A percentile compares a stretch with the other conserved stretches of the same genome.
Conservation (phyloP, 495 filamentous ascomycete genomes). For the Copromyces sp. region DNA sequence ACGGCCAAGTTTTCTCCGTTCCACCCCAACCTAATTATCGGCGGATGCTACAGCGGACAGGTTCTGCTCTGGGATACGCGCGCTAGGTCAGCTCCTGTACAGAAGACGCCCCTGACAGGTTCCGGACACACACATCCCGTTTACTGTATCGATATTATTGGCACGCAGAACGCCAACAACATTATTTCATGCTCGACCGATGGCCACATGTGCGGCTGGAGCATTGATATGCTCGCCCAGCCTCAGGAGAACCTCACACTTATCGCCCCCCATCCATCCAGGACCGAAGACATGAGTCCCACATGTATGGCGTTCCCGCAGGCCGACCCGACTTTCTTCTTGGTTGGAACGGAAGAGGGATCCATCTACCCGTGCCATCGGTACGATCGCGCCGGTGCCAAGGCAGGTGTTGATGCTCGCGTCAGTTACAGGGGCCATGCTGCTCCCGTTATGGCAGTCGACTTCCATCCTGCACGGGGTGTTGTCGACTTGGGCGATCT, state of each 20-base stretch:
- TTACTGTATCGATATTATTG: slow-evolving; percentile 89
- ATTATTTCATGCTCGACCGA: slow-evolving; percentile 95
- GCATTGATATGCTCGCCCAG: slow-evolving; percentile 90
- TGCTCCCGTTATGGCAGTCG: slow-evolving; percentile 89
- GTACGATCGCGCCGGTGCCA: slow-evolving; percentile 92
- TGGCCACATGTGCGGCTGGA: slow-evolving; percentile 93
- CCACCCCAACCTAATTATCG: slow-evolving; percentile 90
- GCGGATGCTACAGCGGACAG: slow-evolving; percentile 91
- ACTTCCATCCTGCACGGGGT: slow-evolving; percentile 87
- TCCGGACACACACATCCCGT: slow-evolving; percentile 91
- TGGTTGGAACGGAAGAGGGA: slow-evolving; percentile 93
- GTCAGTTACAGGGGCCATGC: slow-evolving; percentile 79
- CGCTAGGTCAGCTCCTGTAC: slow-evolving; percentile 74
- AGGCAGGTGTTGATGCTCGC: slow-evolving; percentile 82
- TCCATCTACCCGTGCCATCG: slow-evolving; percentile 92
- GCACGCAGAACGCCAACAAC: slow-evolving; percentile 97
- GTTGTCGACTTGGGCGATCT: slow-evolving; percentile 93
- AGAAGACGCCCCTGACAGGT: slow-evolving; percentile 91
- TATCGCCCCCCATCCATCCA: slow-evolving; percentile 71
- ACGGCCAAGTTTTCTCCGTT: slow-evolving; percentile 95
- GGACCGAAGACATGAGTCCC: slow-evolving; percentile 89
- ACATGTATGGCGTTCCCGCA: slow-evolving; percentile 95
- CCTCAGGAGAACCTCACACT: slow-evolving; percentile 89
- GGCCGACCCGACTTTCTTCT: slow-evolving; percentile 92
- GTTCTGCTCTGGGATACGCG: slow-evolving; percentile 98